phyloP scores from a whole-genome alignment of 768 basidiomycete genomes.

The Russula olivacea region DNA sequence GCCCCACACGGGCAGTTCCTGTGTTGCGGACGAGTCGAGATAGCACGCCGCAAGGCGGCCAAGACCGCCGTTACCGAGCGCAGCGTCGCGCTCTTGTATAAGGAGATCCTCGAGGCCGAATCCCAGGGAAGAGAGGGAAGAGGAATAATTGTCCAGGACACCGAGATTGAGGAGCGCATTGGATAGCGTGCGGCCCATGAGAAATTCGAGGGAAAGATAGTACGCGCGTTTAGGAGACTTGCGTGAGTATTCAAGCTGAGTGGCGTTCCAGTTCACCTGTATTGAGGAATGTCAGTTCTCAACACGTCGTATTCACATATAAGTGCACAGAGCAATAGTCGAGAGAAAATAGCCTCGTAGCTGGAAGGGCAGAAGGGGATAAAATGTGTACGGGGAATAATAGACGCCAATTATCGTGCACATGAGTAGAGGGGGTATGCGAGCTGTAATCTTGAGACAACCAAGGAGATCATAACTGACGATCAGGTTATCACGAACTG shows the following conservation, averaged over 20 bases:
- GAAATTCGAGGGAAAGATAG: slow-evolving; percentile 92
- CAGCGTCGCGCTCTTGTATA: slow-evolving; percentile 89
- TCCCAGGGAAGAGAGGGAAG: slow-evolving; percentile 70
- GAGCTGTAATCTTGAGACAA: slow-evolving; percentile 4
- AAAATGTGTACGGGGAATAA: too few relatives aligned
- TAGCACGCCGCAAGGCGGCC: slow-evolving; percentile 97
- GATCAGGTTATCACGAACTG: slow-evolving; percentile 82
- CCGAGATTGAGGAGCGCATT: slow-evolving; percentile 84
- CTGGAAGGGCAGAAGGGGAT: slow-evolving; percentile 1
- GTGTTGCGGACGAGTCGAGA: slow-evolving; percentile 85
- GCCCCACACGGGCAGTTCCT: slow-evolving; percentile 92
- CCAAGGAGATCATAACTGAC: slow-evolving; percentile 36
- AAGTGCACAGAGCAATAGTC: too few relatives aligned
- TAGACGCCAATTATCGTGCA: neutral
- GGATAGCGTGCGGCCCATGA: slow-evolving; percentile 78
- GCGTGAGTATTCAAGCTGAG: slow-evolving; percentile 68
- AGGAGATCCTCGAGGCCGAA: slow-evolving; percentile 87
- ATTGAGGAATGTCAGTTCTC: slow-evolving; percentile 4
- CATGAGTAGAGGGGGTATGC: neutral
- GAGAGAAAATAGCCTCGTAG: neutral
- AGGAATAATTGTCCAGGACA: slow-evolving; percentile 66
- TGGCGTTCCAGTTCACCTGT: slow-evolving; percentile 81
- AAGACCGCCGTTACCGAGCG: slow-evolving; percentile 90
- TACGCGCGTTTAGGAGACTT: slow-evolving; percentile 87
- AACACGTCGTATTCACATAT: neutral